Evolutionary conservation across 1,284 basidiomycete species (phyloP).

Genomic region (Ceratobasidium sp.): DNA sequence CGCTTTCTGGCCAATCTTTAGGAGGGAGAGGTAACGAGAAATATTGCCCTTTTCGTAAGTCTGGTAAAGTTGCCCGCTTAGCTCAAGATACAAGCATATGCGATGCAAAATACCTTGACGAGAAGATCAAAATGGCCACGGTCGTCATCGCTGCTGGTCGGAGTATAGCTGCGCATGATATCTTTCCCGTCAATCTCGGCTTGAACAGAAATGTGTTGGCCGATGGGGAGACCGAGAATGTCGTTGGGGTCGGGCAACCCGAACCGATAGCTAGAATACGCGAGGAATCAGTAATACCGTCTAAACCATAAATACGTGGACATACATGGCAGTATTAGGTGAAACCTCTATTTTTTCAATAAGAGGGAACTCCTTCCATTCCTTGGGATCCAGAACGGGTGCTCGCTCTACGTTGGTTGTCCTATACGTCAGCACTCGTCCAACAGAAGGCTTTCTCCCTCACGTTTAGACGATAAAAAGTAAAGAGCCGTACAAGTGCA

Average conservation of each 20-base stretch:
- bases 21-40: conserved; percentile 81
- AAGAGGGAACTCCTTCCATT: conserved; percentile 87
- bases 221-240: conserved; percentile 92
- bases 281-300: neutral
- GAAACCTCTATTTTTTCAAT: conserved; percentile 85
- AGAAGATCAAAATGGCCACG: conserved; percentile 94
- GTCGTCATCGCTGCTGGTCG: conserved; percentile 92
- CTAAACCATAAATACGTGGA: conserved; percentile 46
- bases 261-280: conserved; percentile 83
- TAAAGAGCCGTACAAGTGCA: conserved; percentile 32
- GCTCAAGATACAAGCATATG: neutral
- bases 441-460: neutral
- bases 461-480: conserved; percentile 28
- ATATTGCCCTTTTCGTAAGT: conserved; percentile 97
- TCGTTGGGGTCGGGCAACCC: conserved; percentile 77
- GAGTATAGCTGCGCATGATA: conserved; percentile 93
- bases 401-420: conserved; percentile 49
- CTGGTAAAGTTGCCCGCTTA: conserved; percentile 57
- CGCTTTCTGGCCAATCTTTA: conserved; percentile 87
- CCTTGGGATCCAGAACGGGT: conserved; percentile 76
- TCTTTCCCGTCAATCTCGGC: conserved; percentile 93
- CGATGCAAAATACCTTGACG: conserved; percentile 77
- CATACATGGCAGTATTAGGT: conserved; percentile 94
- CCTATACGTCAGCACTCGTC: neutral
- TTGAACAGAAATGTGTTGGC: conserved; percentile 93